These are phyloP conservation scores for Ceriops decandra DNA, from an alignment of 345 rosid genomes.

Conservation along the genomic window DNA sequence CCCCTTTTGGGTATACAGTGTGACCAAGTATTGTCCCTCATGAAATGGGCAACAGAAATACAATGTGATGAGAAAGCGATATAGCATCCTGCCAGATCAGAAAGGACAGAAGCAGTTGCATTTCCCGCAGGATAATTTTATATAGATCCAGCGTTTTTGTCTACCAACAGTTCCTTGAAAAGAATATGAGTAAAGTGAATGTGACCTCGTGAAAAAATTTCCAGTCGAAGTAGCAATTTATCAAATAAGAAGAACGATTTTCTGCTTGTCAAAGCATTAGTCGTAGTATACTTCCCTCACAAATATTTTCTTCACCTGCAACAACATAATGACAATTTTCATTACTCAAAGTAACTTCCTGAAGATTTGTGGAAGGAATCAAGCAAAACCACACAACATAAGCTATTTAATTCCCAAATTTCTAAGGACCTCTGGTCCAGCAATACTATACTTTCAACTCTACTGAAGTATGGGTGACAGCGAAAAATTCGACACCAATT, in stretches of 20 bases:
- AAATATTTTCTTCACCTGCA: constrained; percentile 68
- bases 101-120: not conserved
- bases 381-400: not conserved
- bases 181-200: constrained; percentile 5
- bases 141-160: constrained; percentile 1
- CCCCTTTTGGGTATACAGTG: not conserved
- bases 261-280: constrained; percentile 20
- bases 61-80: not conserved
- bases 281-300: constrained; percentile 56
- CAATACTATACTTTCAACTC: not conserved
- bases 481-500: not conserved
- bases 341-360: not conserved
- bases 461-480: not conserved
- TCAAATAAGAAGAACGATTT: not conserved
- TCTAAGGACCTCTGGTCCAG: not conserved
- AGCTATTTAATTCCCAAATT: no score
- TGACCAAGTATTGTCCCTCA: not conserved
- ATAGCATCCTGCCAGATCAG: not conserved
- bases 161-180: constrained; percentile 1
- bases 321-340: constrained; percentile 13
- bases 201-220: not conserved
- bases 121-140: constrained; percentile 2
- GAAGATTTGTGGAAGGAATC: not conserved
- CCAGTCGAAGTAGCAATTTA: not conserved
- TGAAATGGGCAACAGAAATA: not conserved